These are phyloP conservation scores for Colletotrichum navitas DNA, from an alignment of 2,329 filamentous ascomycete species.

Conservation along the genomic window DNA sequence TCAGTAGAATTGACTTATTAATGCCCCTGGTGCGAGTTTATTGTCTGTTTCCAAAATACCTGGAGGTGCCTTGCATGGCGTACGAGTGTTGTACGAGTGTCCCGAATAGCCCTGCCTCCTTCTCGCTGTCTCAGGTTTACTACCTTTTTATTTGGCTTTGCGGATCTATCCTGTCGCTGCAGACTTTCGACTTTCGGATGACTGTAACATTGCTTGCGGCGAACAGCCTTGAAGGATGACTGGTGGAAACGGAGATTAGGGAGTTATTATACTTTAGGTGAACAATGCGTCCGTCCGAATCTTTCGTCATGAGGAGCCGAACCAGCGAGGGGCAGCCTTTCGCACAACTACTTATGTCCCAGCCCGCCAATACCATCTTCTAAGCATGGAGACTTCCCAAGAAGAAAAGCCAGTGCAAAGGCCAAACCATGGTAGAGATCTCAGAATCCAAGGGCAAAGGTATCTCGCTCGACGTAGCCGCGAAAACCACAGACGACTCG, in stretches of 20 bases:
- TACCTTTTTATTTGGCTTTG: background rate
- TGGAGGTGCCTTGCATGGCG: background rate
- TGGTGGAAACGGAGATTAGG: background rate
- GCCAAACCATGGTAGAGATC: background rate
- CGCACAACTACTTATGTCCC: background rate
- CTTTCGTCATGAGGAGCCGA: background rate
- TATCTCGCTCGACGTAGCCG: background rate
- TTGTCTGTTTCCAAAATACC: background rate
- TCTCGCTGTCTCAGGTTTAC: background rate
- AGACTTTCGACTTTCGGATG: background rate
- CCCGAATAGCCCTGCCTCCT: background rate
- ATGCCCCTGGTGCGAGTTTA: background rate
- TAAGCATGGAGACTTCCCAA: background rate
- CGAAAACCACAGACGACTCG: background rate
- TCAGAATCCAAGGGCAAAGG: background rate
- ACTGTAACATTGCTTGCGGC: background rate
- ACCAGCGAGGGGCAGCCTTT: background rate
- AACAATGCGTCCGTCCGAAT: background rate
- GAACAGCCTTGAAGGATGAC: background rate
- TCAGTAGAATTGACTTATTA: too few relatives aligned
- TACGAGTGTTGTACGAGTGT: background rate
- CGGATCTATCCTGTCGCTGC: background rate
- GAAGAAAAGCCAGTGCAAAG: background rate
- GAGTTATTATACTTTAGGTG: background rate
- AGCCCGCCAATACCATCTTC: background rate